phyloP scores from a whole-genome alignment of 495 filamentous ascomycete genomes.

The Aspergillus incahuasiensis region DNA sequence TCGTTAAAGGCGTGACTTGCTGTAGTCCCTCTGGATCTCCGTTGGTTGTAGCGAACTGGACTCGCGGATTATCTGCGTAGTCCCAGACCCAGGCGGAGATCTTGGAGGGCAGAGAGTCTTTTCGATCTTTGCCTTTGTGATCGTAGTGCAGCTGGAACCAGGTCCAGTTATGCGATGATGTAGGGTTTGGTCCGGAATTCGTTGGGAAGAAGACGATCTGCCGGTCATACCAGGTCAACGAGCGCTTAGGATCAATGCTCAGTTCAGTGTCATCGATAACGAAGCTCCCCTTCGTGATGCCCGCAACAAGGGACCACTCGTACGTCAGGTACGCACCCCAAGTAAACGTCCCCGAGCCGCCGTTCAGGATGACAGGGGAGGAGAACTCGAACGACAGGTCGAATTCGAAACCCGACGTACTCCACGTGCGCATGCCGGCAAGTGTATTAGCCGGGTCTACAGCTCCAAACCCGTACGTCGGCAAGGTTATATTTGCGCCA shows the following conservation, averaged over 20 bases:
- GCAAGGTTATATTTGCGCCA: neutral
- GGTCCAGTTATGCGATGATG: slow-evolving; percentile 2
- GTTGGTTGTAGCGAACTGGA: neutral
- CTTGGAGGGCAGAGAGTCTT: neutral
- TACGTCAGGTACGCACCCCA: neutral
- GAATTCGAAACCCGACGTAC: neutral
- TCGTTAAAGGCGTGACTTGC: neutral
- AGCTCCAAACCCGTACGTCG: neutral
- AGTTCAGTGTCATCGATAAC: neutral
- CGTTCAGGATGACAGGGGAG: slow-evolving; percentile 1
- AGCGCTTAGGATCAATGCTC: neutral
- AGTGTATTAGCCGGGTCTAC: neutral
- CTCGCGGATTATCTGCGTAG: neutral
- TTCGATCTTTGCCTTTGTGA: neutral
- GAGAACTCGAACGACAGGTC: slow-evolving; percentile 7
- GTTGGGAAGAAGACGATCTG: neutral
- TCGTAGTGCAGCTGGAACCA: slow-evolving; percentile 8
- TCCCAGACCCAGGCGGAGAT: slow-evolving; percentile 7
- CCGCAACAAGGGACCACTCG: slow-evolving; percentile 10
- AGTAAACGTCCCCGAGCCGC: neutral
- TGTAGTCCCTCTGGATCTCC: neutral
- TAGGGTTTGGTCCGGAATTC: neutral
- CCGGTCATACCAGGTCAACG: slow-evolving; percentile 8
- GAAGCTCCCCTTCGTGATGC: neutral
- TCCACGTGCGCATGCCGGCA: neutral